Evolutionary conservation across 495 filamentous ascomycete species (phyloP), one percentile per base, ranked within the genome.

Genomic region (Sporormia fimetaria): DNA sequence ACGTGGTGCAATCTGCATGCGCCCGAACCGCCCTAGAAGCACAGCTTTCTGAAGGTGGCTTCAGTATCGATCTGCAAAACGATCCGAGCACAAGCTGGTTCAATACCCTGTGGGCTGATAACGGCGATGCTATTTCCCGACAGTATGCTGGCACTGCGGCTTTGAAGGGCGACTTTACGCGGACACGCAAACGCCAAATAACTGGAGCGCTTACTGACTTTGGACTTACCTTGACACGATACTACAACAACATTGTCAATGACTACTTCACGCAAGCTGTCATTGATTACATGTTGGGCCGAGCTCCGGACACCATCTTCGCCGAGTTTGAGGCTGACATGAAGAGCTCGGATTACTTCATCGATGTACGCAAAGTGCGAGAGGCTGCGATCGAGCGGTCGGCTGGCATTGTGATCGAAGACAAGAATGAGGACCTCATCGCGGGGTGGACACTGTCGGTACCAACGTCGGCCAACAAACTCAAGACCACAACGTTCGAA

Each of bases 221-320:
- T n/a, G 81, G 83, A 0, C 63, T 96, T 12, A 93, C 86, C 0
- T 66, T 96, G 8, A 83, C 81, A 8, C 64, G 83, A 15, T 74
- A 69, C 52, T 70, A 66, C 50, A 68, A 71, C 58, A 94, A 93
- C 50, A 86, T 94, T 52, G 83, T 98, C 49, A 87, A 87, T 52
- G 90, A 98, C 60, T 94, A 87, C 58, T 95, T 95, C 59, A 83
- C 85, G 7, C 90, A 98, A 58, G 81, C 85, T 0, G 81, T 80
- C 29, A 94, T 95, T 49, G 90, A 98, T 60, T 95, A 83, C 52
- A 69, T 93, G n/a, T 71, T 95, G 0, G 90, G 90, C 17, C 87
- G 87, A 45, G 85, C 90, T 12, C 81, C 80, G 0, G 72, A 73
- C 1, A 67, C 74, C 11, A 81, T 93, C 4, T 95, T 95, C 49